phyloP scores from a whole-genome alignment of 805 yeast species.

The Scheffersomyces amazonensis region DNA sequence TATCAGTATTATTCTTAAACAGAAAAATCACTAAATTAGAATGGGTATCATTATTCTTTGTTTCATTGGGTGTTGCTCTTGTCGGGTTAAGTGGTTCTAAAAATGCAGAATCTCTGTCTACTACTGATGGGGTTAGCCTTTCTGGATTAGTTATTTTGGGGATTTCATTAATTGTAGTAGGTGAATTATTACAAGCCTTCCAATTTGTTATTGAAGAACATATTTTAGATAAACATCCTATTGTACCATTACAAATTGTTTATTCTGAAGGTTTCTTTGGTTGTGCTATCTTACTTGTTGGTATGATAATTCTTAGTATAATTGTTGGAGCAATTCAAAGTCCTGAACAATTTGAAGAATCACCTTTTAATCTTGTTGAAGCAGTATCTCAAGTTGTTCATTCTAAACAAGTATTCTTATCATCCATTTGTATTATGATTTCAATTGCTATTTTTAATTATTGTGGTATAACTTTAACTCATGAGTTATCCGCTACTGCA shows the following conservation, averaged over 20 bases:
- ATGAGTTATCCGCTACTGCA: slow-evolving; percentile 66
- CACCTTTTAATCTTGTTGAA: slow-evolving; percentile 54
- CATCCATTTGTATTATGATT: slow-evolving; percentile 65
- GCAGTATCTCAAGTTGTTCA: slow-evolving; percentile 49
- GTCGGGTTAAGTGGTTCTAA: slow-evolving; percentile 71
- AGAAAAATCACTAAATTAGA: slow-evolving; percentile 56
- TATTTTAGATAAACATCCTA: slow-evolving; percentile 48
- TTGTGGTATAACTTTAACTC: slow-evolving; percentile 69
- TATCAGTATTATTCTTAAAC: slow-evolving; percentile 61
- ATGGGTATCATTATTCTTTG: slow-evolving; percentile 66
- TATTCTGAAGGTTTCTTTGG: slow-evolving; percentile 78
- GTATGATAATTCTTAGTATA: slow-evolving; percentile 44
- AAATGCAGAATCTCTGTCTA: slow-evolving; percentile 6
- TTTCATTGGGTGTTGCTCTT: slow-evolving; percentile 63
- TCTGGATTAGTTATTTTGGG: slow-evolving; percentile 46
- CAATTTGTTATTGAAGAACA: slow-evolving; percentile 81
- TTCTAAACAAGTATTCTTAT: slow-evolving; percentile 39
- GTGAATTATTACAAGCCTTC: slow-evolving; percentile 66
- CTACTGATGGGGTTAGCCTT: slow-evolving; percentile 4
- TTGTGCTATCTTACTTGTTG: slow-evolving; percentile 37
- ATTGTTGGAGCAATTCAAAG: slow-evolving; percentile 31
- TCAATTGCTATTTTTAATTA: slow-evolving; percentile 71
- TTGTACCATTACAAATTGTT: slow-evolving; percentile 64
- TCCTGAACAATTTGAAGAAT: slow-evolving; percentile 36
- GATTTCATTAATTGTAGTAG: slow-evolving; percentile 53